Evolutionary conservation across 768 basidiomycete species (phyloP), one percentile per base, ranked within the genome.

Genomic region (Mycena amicta): DNA sequence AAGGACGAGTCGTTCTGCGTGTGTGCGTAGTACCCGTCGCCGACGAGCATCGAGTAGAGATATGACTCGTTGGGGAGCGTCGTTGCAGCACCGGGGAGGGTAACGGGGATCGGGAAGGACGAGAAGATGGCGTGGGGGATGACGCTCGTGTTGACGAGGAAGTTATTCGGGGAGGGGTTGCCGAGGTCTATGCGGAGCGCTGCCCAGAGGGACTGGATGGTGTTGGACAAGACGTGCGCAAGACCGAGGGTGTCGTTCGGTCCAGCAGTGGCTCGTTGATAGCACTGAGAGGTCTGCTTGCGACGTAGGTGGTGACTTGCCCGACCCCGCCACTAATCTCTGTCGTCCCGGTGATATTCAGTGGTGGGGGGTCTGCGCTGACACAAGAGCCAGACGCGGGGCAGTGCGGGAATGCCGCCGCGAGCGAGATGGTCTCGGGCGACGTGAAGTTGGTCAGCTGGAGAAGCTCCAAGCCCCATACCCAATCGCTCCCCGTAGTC

Each of bases 11-110:
- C 43, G 43, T 8, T 8, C 43, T 45, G 43, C 12, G 15, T 23
- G 8, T 16, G 22, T n/a, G 15, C 43, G 3, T 23, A 46, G 13
- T 40, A 37, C 5, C 45, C 30, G 54, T 56, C 59, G 27, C 25
- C 16, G 1, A 60, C 59, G 33, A 56, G 54, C 3, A 49, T 12
- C n/a, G 55, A 46, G 8, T 52, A 60, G 8, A 56, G 31, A 15
- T 3, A 18, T 3, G 55, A 60, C 22, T 47, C 27, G 50, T 1
- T 46, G 16, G 20, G 3, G 2, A 54, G 18, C 8, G 18, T 18
- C 11, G 18, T 8, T 37, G 33, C 33, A 8, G 33, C 43, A 5
- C 43, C 43, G 43, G 43, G 43, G 15, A 45, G 22, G 33, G 8
- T 37, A 5, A 8, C 15, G 5, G 43, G 22, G 23, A 3, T 5